A percentile compares a stretch with the other conserved stretches of the same genome.
phyloP scores from a whole-genome alignment of 768 basidiomycete species.

The Boletus rufocinnamomeus region DNA sequence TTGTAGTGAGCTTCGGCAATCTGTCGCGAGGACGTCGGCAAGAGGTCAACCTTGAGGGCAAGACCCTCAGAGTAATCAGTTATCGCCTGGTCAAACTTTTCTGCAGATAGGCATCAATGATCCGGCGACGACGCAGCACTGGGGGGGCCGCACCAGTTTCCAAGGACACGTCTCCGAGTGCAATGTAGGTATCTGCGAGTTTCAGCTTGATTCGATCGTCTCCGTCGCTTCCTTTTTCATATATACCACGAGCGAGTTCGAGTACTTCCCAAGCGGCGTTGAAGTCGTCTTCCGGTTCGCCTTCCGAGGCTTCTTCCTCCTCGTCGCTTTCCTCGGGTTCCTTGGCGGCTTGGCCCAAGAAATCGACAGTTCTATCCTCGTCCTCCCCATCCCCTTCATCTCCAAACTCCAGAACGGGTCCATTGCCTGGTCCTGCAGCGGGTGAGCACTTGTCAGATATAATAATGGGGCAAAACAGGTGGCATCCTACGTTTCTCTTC shows the following conservation, averaged over 20 bases:
- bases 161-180: conserved; percentile 93
- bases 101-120: conserved; percentile 40
- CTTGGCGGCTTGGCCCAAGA: conserved; percentile 60
- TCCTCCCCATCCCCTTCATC: conserved; percentile 73
- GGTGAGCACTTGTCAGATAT: conserved; percentile 6
- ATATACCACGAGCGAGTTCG: conserved; percentile 90
- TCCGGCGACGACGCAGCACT: background rate
- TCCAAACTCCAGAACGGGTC: conserved; percentile 77
- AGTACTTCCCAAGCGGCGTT: conserved; percentile 97
- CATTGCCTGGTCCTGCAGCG: conserved; percentile 43
- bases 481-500: conserved; percentile 38
- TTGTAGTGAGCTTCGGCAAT: conserved; percentile 95
- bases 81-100: conserved; percentile 95
- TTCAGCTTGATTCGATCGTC: conserved; percentile 71
- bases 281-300: conserved; percentile 93
- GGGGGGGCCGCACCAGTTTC: conserved; percentile 84
- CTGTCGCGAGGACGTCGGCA: conserved; percentile 88
- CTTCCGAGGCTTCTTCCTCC: conserved; percentile 63
- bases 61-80: conserved; percentile 83
- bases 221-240: conserved; percentile 62
- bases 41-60: conserved; percentile 65
- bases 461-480: background rate
- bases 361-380: conserved; percentile 58
- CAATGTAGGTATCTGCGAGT: conserved; percentile 87
- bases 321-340: conserved; percentile 54